Conservation (phyloP, 495 filamentous ascomycete species). For the Collariella sp. region DNA sequence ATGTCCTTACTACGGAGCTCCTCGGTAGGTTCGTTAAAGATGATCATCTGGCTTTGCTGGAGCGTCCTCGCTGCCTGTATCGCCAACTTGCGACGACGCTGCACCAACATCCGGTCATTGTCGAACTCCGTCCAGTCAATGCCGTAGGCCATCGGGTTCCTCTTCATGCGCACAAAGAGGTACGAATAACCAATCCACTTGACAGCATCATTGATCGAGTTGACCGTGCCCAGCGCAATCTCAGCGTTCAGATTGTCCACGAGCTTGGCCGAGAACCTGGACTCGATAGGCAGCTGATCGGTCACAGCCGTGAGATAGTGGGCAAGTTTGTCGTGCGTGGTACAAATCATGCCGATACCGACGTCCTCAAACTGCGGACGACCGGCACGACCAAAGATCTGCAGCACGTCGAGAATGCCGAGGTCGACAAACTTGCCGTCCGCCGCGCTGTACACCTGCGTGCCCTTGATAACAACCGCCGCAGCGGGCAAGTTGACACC, state of each 20-base stretch:
- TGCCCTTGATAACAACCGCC: constrained; percentile 96
- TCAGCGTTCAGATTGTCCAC: constrained; percentile 98
- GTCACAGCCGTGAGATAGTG: constrained; percentile 93
- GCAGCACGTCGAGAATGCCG: constrained; percentile 92
- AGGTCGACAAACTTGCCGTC: constrained; percentile 95
- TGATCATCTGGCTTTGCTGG: constrained; percentile 94
- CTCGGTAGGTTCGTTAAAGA: constrained; percentile 89
- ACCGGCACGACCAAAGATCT: constrained; percentile 97
- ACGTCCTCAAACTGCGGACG: constrained; percentile 93
- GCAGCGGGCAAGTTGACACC: constrained; percentile 97
- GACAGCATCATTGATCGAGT: constrained; percentile 85
- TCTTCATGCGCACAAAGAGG: constrained; percentile 90
- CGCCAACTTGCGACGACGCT: constrained; percentile 70
- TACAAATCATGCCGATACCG: constrained; percentile 95
- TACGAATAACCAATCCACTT: constrained; percentile 98
- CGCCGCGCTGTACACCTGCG: constrained; percentile 90
- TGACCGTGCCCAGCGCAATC: constrained; percentile 87
- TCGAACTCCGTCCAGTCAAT: constrained; percentile 87
- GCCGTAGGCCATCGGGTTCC: constrained; percentile 86
- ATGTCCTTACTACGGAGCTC: constrained; percentile 88
- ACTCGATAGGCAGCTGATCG: constrained; percentile 93
- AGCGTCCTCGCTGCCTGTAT: constrained; percentile 79
- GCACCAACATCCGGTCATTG: constrained; percentile 77
- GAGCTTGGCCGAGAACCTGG: constrained; percentile 76
- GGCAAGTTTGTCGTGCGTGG: constrained; percentile 81